These are phyloP conservation scores for Trichoderma atrobrunneum DNA, from an alignment of 2,329 filamentous ascomycete genomes.

Conservation along the genomic window DNA sequence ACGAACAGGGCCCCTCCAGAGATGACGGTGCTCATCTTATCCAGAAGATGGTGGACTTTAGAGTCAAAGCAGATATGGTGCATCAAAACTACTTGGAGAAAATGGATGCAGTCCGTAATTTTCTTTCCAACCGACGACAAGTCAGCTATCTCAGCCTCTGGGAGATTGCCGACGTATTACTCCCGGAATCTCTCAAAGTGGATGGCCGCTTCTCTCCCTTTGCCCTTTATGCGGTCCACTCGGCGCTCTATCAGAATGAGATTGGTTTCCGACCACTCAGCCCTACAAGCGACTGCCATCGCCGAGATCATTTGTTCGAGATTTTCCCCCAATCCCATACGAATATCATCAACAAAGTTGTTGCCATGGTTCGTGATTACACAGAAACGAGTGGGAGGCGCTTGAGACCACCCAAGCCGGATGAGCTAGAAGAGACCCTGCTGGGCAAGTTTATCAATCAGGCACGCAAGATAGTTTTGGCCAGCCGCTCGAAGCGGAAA, in stretches of 20 bases:
- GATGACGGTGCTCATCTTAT: slow-evolving; percentile 43
- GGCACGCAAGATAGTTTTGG: slow-evolving; percentile 49
- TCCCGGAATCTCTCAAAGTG: slow-evolving; percentile 36
- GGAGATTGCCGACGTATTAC: slow-evolving; percentile 47
- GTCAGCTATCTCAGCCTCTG: slow-evolving; percentile 49
- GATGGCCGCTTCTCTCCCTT: slow-evolving; percentile 42
- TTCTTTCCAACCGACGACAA: slow-evolving; percentile 38
- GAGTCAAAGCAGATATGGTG: slow-evolving; percentile 40
- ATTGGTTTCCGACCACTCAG: slow-evolving; percentile 56
- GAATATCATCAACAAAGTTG: slow-evolving; percentile 32
- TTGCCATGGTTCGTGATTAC: slow-evolving; percentile 34
- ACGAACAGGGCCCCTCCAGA: slow-evolving; percentile 44
- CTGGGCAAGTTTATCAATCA: slow-evolving; percentile 48
- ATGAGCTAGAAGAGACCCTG: slow-evolving; percentile 23
- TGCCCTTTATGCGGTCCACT: slow-evolving; percentile 68
- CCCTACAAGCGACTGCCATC: slow-evolving; percentile 44
- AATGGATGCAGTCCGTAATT: slow-evolving; percentile 45
- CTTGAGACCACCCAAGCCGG: slow-evolving; percentile 19
- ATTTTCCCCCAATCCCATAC: slow-evolving; percentile 42
- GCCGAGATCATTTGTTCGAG: slow-evolving; percentile 58
- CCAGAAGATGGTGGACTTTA: slow-evolving; percentile 48
- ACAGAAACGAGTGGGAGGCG: slow-evolving; percentile 25
- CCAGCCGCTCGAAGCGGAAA: slow-evolving; percentile 47
- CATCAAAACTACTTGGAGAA: slow-evolving; percentile 48
- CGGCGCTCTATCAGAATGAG: slow-evolving; percentile 58